Evolutionary conservation across 371 early-diverging fungal species (phyloP).

Genomic region (Rhizopus sp.): DNA sequence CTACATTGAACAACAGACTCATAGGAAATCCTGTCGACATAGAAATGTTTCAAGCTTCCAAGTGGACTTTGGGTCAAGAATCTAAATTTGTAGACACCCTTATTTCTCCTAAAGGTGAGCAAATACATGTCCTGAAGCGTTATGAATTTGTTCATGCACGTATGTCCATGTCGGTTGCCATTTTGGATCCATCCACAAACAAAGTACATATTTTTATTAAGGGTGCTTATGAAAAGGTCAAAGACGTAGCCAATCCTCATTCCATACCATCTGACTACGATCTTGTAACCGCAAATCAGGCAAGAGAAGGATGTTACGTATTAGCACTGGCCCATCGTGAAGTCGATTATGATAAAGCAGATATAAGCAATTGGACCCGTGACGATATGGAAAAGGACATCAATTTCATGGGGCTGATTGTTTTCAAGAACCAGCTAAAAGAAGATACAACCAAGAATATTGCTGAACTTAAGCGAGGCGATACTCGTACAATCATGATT

Average conservation of each 20-base stretch:
- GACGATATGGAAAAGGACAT: conserved; percentile 72
- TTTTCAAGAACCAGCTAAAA: conserved; percentile 91
- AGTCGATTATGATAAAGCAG: conserved; percentile 27
- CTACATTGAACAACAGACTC: conserved; percentile 67
- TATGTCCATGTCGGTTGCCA: conserved; percentile 86
- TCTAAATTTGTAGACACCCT: conserved; percentile 49
- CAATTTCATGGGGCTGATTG: conserved; percentile 69
- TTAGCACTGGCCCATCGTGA: conserved; percentile 71
- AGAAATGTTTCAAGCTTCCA: conserved; percentile 85
- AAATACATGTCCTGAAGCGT: conserved; percentile 62
- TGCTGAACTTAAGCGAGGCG: conserved; percentile 72
- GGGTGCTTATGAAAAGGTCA: conserved; percentile 82
- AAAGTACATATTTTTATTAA: conserved; percentile 76
- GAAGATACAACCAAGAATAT: conserved; percentile 74
- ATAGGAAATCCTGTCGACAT: conserved; percentile 89
- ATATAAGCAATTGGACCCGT: conserved; percentile 40
- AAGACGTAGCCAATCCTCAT: conserved; percentile 50
- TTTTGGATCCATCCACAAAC: conserved; percentile 56
- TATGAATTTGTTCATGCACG: conserved; percentile 87
- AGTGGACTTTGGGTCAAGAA: conserved; percentile 38
- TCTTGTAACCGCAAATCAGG: conserved; percentile 52
- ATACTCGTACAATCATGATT: conserved; percentile 84
- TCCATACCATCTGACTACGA: conserved; percentile 72
- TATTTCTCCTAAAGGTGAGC: conserved; percentile 25
- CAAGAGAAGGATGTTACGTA: conserved; percentile 79